Conservation (phyloP, 2,329 filamentous ascomycete species). For the Arthroderma sp. region DNA sequence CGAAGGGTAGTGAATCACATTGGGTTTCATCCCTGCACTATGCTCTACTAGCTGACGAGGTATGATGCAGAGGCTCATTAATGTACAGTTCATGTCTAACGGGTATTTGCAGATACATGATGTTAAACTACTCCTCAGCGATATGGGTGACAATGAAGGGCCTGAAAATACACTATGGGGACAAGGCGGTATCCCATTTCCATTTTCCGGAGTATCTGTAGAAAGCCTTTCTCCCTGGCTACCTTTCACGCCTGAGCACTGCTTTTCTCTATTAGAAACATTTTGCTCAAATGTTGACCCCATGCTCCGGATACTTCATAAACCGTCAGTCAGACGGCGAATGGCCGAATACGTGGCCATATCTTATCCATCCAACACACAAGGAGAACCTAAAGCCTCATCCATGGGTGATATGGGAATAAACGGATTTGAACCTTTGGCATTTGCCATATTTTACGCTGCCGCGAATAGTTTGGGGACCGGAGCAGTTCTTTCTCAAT, state of each 20-base stretch:
- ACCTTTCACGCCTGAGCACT: not conserved
- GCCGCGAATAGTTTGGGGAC: not conserved
- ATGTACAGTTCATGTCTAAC: not conserved
- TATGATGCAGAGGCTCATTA: not conserved
- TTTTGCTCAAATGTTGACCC: not conserved
- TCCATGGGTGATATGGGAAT: not conserved
- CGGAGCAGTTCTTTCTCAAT: not conserved
- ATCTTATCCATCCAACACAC: not conserved
- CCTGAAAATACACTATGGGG: not conserved
- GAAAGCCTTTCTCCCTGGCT: not conserved
- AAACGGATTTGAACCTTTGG: not conserved
- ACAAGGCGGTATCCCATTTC: not conserved
- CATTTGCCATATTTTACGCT: not conserved
- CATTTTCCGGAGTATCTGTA: not conserved
- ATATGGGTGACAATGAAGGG: not conserved
- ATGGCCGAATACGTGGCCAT: not conserved
- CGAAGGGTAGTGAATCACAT: slow-evolving; percentile 6
- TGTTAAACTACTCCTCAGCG: slow-evolving; percentile 6
- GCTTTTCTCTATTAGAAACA: not conserved
- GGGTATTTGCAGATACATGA: slow-evolving; percentile 3
- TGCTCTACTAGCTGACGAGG: slow-evolving; percentile 8
- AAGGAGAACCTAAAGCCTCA: too few species aligned
- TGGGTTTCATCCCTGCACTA: slow-evolving; percentile 10
- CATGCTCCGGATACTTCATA: not conserved
- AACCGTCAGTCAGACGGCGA: not conserved